Base-by-base conservation (phyloP, 176 grass and related monocot genomes). In the Phyllostachys edulis region DNA sequence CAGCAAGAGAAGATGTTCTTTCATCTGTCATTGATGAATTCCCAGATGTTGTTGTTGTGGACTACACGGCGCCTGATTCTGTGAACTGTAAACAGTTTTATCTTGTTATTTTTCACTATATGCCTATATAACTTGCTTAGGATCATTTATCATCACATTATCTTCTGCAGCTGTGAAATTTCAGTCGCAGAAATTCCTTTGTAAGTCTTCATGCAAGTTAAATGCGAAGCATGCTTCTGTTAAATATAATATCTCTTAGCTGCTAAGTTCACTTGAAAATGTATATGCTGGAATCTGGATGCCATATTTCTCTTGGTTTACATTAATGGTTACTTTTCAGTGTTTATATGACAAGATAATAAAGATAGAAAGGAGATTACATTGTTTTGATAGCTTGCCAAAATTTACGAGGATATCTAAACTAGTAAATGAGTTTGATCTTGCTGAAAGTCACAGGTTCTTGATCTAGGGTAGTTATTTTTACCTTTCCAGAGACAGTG, bases 11-110 rank as follows among this genome's bases (percentile, higher is more conserved):
- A 87, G 73, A 90, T 73, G 56, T 98, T 78, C 93, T 93, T 76
- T 95, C 93, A 37, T 93, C 89, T 23, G 49, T 98, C 2, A 36
- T 86, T 44, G 42, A 89, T 72, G 80, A 98, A 80, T 92, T 85
- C 74, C 91, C 96, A 52, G 85, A 98, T 87, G 67, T 98, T 45
- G 52, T 98, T 46, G 69, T 98, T 78, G 92, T 95, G n/a, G 96
- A 98, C 84, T 98, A 90, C 84, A 98, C 93, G 0, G 69, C 89
- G 41, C 91, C 91, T 74, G 77, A 90, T 85, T 87, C 93, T 71
- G 93, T 98, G 69, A 95, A 98, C 60, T 80, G 93, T 95, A 95
- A 79, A 59, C n/a, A 49, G 29, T 81, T 92, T 81, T 67, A 40
- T 52, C 11, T 82, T 79, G 1, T 77, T 49, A 44, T 54, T 61